A percentile compares a stretch with the other conserved stretches of the same genome.
These are phyloP conservation scores for Neoboletus brunneissimus DNA, from an alignment of 768 basidiomycete species.

Conservation along the genomic window DNA sequence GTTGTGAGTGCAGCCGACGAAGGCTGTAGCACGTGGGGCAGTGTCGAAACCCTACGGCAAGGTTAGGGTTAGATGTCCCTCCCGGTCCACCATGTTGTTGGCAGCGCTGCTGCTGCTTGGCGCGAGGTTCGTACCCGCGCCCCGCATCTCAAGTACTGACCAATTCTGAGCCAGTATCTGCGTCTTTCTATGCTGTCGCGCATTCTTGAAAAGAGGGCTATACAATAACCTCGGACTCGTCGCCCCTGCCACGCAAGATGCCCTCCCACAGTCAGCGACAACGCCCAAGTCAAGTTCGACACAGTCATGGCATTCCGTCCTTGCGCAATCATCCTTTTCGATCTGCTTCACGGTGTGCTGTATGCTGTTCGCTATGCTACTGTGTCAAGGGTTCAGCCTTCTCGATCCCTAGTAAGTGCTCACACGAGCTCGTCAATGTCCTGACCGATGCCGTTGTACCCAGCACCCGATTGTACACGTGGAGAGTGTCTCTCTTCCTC, in stretches of 20 bases:
- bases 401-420: constrained; percentile 53
- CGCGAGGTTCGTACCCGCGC: constrained; percentile 18
- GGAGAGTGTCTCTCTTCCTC: constrained; percentile 61
- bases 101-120: constrained; percentile 8
- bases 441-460: neutral
- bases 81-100: constrained; percentile 13
- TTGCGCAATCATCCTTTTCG: constrained; percentile 62
- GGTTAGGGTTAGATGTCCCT: constrained; percentile 30
- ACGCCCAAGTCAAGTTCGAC: constrained; percentile 18
- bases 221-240: constrained; percentile 57
- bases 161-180: constrained; percentile 35
- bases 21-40: constrained; percentile 16
- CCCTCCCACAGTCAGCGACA: constrained; percentile 24
- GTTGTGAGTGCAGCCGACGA: neutral
- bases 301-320: constrained; percentile 46
- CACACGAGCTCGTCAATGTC: neutral
- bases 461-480: constrained; percentile 65
- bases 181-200: constrained; percentile 57
- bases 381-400: constrained; percentile 62
- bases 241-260: constrained; percentile 33
- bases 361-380: constrained; percentile 65
- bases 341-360: constrained; percentile 74
- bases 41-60: constrained; percentile 24
- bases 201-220: constrained; percentile 54
- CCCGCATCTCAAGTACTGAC: neutral